Evolutionary conservation across 257 asterid species (phyloP), one percentile per base, ranked within the genome.

Genomic region (Paulownia fortunei): DNA sequence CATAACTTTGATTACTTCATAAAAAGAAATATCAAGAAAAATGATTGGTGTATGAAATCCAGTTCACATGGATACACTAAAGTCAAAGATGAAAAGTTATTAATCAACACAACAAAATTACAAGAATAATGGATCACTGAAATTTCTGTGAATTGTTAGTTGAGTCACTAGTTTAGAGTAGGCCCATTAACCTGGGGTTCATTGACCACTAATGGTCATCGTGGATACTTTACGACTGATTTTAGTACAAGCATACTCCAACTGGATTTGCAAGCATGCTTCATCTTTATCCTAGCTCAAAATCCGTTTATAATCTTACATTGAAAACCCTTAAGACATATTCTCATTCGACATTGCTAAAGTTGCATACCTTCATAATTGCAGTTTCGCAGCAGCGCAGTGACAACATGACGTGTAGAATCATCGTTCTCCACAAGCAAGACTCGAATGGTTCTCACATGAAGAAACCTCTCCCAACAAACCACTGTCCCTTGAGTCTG

Each of bases 321-420:
- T 66, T 49, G 73, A 23, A 82, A 72, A 76, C 41, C 12, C 61
- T 49, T 6, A n/a, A 64, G 30, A 34, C 60, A 27, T 23, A 7
- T 56, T 42, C 42, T 39, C 21, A 36, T 60, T 74, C 54, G 60
- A 54, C 68, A 46, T 74, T 18, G 37, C 41, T 12, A 61, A 69
- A 75, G 59, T 52, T 10, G 5, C 55, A 56, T 26, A 92, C 98
- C 99, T 88, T 92, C 97, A 74, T 92, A 95, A 69, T 90, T 91
- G 87, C 99, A 94, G 84, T 94, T 94, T 64, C 90, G 82, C 46
- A 94, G 98, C 82, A 94, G 78, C 74, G 99, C 99, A 82, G 97
- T 76, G 82, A 94, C 97, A 55, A 94, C 84, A 78, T 88, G 97
- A 52, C 99, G 91, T 0, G 99, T 94, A 67, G 86, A 94, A 81